Conservation (phyloP, 495 filamentous ascomycete species). For the Jackrogersella minutella region DNA sequence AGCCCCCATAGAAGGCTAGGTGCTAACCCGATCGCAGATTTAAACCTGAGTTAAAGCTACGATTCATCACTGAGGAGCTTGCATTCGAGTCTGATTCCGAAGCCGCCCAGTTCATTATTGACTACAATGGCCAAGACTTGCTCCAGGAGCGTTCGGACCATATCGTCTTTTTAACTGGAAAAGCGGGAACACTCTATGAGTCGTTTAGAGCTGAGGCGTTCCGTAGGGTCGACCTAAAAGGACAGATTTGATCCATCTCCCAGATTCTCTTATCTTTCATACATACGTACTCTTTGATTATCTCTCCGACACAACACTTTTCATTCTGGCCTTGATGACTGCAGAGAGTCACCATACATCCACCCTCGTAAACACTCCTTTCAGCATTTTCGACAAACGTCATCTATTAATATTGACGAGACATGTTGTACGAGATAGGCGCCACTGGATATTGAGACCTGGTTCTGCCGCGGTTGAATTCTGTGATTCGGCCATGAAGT, state of each 20-base stretch:
- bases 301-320: constrained; percentile 22
- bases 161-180: constrained; percentile 77
- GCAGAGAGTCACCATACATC: constrained; percentile 11
- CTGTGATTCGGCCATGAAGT: constrained; percentile 24
- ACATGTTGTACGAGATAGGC: constrained; percentile 16
- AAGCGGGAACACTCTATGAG: constrained; percentile 78
- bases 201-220: constrained; percentile 73
- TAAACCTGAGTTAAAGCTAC: constrained; percentile 85
- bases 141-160: constrained; percentile 78
- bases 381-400: constrained; percentile 10
- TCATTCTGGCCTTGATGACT: constrained; percentile 23
- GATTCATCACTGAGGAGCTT: constrained; percentile 94
- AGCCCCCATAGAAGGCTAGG: neutral
- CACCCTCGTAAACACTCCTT: constrained; percentile 36
- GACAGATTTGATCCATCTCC: constrained; percentile 76
- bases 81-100: constrained; percentile 93
- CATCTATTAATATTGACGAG: constrained; percentile 18
- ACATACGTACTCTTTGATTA: constrained; percentile 10
- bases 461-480: constrained; percentile 27
- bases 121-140: constrained; percentile 75
- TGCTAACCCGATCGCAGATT: constrained; percentile 69
- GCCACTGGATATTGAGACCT: constrained; percentile 26
- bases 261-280: constrained; percentile 22
- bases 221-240: constrained; percentile 91
- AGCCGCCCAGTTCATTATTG: constrained; percentile 85